These are phyloP conservation scores for Trichoderma asperellum DNA, from an alignment of 2,329 filamentous ascomycete genomes.

Conservation along the genomic window DNA sequence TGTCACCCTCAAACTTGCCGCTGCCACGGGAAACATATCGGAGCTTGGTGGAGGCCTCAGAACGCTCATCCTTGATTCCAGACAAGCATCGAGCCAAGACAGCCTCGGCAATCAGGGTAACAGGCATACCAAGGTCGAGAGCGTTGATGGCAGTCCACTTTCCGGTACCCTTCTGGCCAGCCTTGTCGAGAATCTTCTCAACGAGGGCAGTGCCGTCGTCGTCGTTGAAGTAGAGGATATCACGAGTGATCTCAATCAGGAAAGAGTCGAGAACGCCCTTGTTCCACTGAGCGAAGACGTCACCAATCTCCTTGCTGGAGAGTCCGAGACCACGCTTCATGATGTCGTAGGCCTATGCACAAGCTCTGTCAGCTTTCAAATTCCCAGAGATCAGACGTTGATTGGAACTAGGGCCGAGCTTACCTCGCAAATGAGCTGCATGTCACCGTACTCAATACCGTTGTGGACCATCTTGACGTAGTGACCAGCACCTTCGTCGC, in stretches of 20 bases:
- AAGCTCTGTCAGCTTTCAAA: conserved; percentile 7
- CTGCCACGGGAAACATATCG: conserved; percentile 70
- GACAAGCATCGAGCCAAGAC: conserved; percentile 95
- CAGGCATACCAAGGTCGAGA: conserved; percentile 96
- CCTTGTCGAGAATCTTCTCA: conserved; percentile 98
- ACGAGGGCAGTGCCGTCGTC: conserved; percentile 88
- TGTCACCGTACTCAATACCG: conserved; percentile 99
- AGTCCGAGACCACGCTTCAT: conserved; percentile 97
- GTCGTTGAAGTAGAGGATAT: conserved; percentile 98
- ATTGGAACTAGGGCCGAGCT: conserved; percentile 35
- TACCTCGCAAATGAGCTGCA: conserved; percentile 99
- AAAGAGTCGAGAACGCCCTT: conserved; percentile 98
- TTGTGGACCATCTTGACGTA: conserved; percentile 99
- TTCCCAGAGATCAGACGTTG: background rate
- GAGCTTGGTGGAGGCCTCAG: conserved; percentile 77
- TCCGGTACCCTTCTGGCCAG: conserved; percentile 98
- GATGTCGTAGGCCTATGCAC: conserved; percentile 88
- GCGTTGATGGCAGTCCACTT: conserved; percentile 99
- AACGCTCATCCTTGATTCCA: conserved; percentile 91
- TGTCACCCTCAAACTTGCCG: conserved; percentile 82
- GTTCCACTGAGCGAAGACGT: conserved; percentile 96
- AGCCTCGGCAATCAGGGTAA: conserved; percentile 96
- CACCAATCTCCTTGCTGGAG: conserved; percentile 90
- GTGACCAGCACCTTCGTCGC: conserved; percentile 98
- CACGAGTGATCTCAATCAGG: conserved; percentile 98